A percentile compares a stretch with the other conserved stretches of the same genome.
Evolutionary conservation across 2,329 filamentous ascomycete genomes (phyloP).

Genomic region (Ustilaginoidea virens): DNA sequence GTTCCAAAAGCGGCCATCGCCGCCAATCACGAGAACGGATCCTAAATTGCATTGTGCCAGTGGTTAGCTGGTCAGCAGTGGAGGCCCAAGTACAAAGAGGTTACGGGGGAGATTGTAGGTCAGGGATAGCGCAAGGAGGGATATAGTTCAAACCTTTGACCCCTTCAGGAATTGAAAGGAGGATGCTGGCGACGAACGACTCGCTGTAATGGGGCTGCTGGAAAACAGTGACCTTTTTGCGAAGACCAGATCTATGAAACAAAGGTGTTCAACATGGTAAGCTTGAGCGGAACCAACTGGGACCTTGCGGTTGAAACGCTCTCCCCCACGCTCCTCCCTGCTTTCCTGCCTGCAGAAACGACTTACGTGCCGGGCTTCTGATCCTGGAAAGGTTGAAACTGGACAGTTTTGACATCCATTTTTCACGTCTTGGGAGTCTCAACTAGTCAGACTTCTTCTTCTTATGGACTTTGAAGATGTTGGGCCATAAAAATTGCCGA

Average conservation of each 20-base stretch:
- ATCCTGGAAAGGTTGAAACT: constrained; percentile 76
- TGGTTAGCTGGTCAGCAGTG: background rate
- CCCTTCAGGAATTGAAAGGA: constrained; percentile 92
- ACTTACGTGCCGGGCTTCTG: constrained; percentile 99
- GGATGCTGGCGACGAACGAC: constrained; percentile 84
- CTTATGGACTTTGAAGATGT: no score
- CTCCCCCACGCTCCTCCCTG: no score
- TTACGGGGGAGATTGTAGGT: constrained; percentile 1
- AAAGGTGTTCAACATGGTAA: background rate
- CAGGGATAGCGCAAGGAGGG: no score
- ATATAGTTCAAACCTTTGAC: constrained; percentile 59
- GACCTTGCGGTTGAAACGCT: no score
- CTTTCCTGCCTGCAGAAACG: no score
- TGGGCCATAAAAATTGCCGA: no score
- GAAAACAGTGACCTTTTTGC: constrained; percentile 98
- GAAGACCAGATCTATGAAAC: constrained; percentile 68
- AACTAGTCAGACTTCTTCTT: no score
- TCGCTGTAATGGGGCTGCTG: constrained; percentile 92
- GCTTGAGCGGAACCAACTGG: no score
- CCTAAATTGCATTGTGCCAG: constrained; percentile 17
- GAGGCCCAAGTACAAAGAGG: background rate
- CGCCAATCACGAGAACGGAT: constrained; percentile 87
- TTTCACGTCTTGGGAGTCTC: constrained; percentile 10
- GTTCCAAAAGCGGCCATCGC: constrained; percentile 95
- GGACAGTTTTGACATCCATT: constrained; percentile 65